These are phyloP conservation scores for Neoarthrinium moseri DNA, from an alignment of 2,329 filamentous ascomycete genomes.

Conservation along the genomic window DNA sequence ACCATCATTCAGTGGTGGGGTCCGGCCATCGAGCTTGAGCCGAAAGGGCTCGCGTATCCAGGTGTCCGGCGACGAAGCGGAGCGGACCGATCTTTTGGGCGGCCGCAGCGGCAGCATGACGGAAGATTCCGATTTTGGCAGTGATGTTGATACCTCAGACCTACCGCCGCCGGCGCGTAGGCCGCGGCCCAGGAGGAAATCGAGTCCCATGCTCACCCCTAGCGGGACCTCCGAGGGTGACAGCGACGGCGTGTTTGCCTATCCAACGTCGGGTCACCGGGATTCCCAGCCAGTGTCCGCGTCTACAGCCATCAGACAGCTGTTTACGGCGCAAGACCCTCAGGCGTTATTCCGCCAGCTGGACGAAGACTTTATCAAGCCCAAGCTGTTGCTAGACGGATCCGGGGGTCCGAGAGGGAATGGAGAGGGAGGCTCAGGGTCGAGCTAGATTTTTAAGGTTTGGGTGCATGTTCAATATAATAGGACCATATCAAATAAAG, in stretches of 20 bases:
- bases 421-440: conserved; percentile 24
- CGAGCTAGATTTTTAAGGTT: conserved; percentile 12
- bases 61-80: conserved; percentile 41
- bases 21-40: conserved; percentile 47
- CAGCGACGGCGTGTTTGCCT: conserved; percentile 28
- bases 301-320: conserved; percentile 72
- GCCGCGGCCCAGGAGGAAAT: conserved; percentile 36
- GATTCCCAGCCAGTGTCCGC: conserved; percentile 59
- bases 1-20: conserved; percentile 37
- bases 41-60: conserved; percentile 48
- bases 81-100: conserved; percentile 57
- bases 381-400: conserved; percentile 80
- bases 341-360: conserved; percentile 87
- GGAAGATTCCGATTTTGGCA: conserved; percentile 61
- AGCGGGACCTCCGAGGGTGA: conserved; percentile 22
- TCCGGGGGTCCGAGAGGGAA: conserved; percentile 20
- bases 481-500: too few species aligned
- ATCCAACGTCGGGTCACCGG: conserved; percentile 31
- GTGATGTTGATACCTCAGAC: conserved; percentile 66
- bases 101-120: conserved; percentile 43
- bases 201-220: conserved; percentile 36
- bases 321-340: conserved; percentile 85
- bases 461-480: too few species aligned
- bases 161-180: conserved; percentile 59
- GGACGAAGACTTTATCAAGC: conserved; percentile 96